Percentiles rank a stretch among this genome's conserved stretches.
These are phyloP conservation scores for Penicillium sp. DNA, from an alignment of 2,329 filamentous ascomycete species.

Conservation along the genomic window DNA sequence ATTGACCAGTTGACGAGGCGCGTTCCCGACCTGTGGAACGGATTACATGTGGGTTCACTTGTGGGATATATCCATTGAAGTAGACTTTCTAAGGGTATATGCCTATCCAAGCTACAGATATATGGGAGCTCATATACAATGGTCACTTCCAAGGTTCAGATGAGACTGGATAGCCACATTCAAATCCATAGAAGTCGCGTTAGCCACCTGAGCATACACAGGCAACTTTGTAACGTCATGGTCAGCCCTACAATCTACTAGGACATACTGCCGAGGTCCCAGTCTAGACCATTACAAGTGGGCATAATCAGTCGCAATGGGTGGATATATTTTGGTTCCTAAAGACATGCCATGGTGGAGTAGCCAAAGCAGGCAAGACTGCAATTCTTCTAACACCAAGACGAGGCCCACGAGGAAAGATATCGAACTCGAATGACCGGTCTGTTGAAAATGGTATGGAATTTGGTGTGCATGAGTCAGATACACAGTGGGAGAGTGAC, in stretches of 20 bases:
- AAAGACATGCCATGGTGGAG: slow-evolving; percentile 22
- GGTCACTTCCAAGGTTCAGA: too few relatives aligned
- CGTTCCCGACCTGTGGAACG: too few relatives aligned
- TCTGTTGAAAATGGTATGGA: slow-evolving; percentile 34
- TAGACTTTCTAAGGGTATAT: too few relatives aligned
- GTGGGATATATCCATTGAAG: too few relatives aligned
- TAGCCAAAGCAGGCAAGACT: slow-evolving; percentile 21
- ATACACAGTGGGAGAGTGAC: slow-evolving; percentile 34
- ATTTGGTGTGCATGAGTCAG: slow-evolving; percentile 38
- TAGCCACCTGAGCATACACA: too few relatives aligned
- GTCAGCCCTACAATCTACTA: not conserved
- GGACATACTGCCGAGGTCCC: not conserved
- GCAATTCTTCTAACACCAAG: slow-evolving; percentile 23
- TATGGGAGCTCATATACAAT: too few relatives aligned
- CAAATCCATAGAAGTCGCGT: too few relatives aligned
- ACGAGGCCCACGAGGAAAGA: slow-evolving; percentile 6
- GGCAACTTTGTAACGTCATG: too few relatives aligned
- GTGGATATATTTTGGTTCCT: slow-evolving; percentile 6
- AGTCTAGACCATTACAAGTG: not conserved
- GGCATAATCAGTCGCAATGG: slow-evolving; percentile 7
- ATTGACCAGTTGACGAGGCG: too few relatives aligned
- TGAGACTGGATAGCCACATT: too few relatives aligned
- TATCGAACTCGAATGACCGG: slow-evolving; percentile 19
- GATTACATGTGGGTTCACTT: too few relatives aligned
- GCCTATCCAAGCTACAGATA: too few relatives aligned